Conservation (phyloP, 2,329 filamentous ascomycete species). For the Arthrobotrys iridis region DNA sequence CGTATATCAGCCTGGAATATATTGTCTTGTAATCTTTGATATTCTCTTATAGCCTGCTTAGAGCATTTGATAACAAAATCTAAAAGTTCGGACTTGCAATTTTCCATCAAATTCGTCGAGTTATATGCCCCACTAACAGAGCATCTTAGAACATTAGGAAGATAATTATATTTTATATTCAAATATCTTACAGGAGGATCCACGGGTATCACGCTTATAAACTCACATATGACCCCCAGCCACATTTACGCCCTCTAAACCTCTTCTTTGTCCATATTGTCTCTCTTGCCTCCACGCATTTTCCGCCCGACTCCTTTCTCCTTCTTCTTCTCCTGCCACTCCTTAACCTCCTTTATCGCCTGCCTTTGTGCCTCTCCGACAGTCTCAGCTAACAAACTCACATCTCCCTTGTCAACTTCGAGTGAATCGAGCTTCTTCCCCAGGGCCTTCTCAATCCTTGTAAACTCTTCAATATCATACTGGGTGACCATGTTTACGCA, state of each 20-base stretch:
- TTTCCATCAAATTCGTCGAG: not conserved
- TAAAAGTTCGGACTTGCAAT: not conserved
- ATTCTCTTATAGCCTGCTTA: not conserved
- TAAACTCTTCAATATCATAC: slow-evolving; percentile 83
- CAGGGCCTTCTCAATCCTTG: slow-evolving; percentile 82
- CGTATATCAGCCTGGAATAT: not conserved
- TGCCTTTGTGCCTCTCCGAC: slow-evolving; percentile 85
- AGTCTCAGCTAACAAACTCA: slow-evolving; percentile 79
- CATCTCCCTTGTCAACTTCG: slow-evolving; percentile 78
- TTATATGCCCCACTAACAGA: too few relatives aligned
- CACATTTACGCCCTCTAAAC: slow-evolving; percentile 37
- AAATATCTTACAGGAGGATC: slow-evolving; percentile 8
- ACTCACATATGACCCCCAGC: not conserved
- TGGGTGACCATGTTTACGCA: slow-evolving; percentile 85
- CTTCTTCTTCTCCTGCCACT: slow-evolving; percentile 74
- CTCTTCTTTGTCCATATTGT: slow-evolving; percentile 58
- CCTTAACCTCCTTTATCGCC: slow-evolving; percentile 83
- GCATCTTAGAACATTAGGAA: too few relatives aligned
- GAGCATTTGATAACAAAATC: not conserved
- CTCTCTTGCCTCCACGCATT: slow-evolving; percentile 56
- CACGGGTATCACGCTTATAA: slow-evolving; percentile 44
- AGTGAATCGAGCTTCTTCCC: slow-evolving; percentile 79
- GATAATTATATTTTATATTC: too few relatives aligned
- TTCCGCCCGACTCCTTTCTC: slow-evolving; percentile 56
- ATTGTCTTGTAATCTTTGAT: slow-evolving; percentile 27